These are phyloP conservation scores for Blastomyces silverae DNA, from an alignment of 2,329 filamentous ascomycete species.

Conservation along the genomic window DNA sequence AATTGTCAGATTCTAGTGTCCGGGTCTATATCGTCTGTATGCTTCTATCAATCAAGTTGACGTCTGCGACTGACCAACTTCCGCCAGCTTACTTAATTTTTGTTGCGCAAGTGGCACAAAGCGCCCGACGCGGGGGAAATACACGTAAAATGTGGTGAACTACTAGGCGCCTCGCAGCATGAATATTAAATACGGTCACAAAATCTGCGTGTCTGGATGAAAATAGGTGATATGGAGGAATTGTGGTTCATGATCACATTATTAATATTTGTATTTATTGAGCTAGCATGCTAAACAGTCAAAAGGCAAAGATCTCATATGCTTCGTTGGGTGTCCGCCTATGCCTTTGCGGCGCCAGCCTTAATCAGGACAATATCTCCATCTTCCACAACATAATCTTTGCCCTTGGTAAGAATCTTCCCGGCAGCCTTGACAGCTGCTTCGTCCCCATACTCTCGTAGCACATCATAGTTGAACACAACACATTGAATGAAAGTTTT, in stretches of 20 bases:
- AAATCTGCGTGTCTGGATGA: too few relatives aligned
- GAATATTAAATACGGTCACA: background rate
- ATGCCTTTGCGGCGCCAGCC: slow-evolving; percentile 47
- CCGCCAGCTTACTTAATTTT: background rate
- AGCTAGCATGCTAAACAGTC: background rate
- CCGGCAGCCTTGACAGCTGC: slow-evolving; percentile 82
- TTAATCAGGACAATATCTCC: slow-evolving; percentile 75
- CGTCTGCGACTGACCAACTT: background rate
- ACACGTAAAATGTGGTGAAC: too few relatives aligned
- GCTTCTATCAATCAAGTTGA: background rate
- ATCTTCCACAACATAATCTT: slow-evolving; percentile 67
- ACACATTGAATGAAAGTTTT: slow-evolving; percentile 98
- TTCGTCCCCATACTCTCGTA: slow-evolving; percentile 88
- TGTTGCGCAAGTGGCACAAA: slow-evolving; percentile 9
- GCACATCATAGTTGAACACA: slow-evolving; percentile 76
- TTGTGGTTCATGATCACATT: background rate
- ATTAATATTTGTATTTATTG: slow-evolving; percentile 6
- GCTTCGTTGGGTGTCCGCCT: slow-evolving; percentile 14
- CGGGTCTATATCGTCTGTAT: background rate
- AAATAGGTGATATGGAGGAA: background rate
- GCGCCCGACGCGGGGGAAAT: background rate
- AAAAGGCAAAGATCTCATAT: background rate
- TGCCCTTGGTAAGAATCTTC: slow-evolving; percentile 97
- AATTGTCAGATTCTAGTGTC: background rate
- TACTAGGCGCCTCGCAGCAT: too few relatives aligned